Evolutionary conservation across 768 basidiomycete genomes (phyloP).

Genomic region (Trametes punicea): DNA sequence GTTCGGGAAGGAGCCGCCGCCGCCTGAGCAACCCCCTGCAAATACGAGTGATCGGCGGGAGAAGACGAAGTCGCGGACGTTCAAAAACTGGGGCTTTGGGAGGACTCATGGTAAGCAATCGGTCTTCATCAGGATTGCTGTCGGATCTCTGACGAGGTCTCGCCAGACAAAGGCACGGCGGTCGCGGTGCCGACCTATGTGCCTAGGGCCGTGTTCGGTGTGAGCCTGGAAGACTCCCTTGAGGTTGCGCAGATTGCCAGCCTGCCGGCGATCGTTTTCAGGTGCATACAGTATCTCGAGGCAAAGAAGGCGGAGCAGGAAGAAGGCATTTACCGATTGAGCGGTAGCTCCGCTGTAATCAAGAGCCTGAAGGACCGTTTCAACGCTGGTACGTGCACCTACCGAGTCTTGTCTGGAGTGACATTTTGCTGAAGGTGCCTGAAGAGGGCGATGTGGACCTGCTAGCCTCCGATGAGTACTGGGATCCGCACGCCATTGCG

Average conservation of each 20-base stretch:
- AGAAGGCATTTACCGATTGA: conserved; percentile 96
- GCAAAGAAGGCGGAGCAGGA: conserved; percentile 92
- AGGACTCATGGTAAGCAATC: conserved; percentile 41
- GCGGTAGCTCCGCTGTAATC: conserved; percentile 93
- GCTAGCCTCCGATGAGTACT: conserved; percentile 82
- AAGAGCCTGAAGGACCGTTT: conserved; percentile 91
- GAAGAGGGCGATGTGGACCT: conserved; percentile 96
- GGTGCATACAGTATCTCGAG: conserved; percentile 94
- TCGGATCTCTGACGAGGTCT: neutral
- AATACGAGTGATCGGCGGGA: conserved; percentile 67
- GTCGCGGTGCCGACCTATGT: conserved; percentile 35
- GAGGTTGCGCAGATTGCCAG: conserved; percentile 86
- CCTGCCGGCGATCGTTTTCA: conserved; percentile 91
- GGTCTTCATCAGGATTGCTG: neutral
- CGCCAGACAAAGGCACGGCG: conserved; percentile 30
- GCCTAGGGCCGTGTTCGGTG: conserved; percentile 83
- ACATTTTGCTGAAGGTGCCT: neutral
- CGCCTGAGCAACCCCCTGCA: conserved; percentile 26
- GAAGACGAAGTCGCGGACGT: conserved; percentile 88
- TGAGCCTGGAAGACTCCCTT: conserved; percentile 82
- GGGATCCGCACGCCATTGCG: conserved; percentile 97
- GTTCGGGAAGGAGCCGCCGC: conserved; percentile 72
- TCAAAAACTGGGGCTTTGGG: conserved; percentile 80
- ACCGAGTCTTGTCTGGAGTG: neutral
- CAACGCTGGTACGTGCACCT: conserved; percentile 63